Evolutionary conservation across 768 basidiomycete genomes (phyloP), one percentile per base, ranked within the genome.

Genomic region (Pulveroboletus ravenelii): DNA sequence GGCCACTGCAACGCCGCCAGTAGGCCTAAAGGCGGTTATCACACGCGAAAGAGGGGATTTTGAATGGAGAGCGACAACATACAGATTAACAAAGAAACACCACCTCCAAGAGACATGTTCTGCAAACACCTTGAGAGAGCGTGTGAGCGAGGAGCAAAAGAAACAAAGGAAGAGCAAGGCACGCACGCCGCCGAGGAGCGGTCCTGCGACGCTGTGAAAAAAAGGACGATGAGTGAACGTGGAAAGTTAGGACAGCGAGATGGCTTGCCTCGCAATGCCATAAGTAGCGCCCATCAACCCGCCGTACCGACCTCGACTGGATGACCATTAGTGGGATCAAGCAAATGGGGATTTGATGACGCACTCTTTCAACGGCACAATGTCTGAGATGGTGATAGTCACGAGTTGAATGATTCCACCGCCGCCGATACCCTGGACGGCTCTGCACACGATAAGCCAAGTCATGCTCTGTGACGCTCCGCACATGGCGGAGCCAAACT

Each of bases 361-460:
- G 42, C 65, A 87, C 87, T 89, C 82, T 69, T 82, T 72, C 30
- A 93, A 69, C 0, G 88, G 79, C 0, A 91, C 85, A 40, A 94
- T 90, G 64, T 94, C 91, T 42, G 84, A 81, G 35, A 90, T 82
- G 2, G 80, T 85, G 59, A 91, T 89, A 46, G 84, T 80, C 8
- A 84, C 81, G 55, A 89, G 70, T 59, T 87, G 85, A 18, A 88
- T 72, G 49, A 89, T 83, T 1, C 86, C 88, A 6, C 87, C 87
- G 13, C 87, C 87, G 14, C 89, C 89, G 27, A 91, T 80, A 10
- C 90, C 89, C 65, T 92, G 89, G 2, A 92, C 72, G 2, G 86
- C 89, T 55, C 90, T 80, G 41, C 78, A 80, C 0, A 86, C 73
- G 34, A 89, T 81, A 9, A 93, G 69, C 89, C 86, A 88, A 3